A percentile compares a stretch with the other conserved stretches of the same genome.
Conservation (phyloP, 441 rosid species). For the Erodium trifolium region DNA sequence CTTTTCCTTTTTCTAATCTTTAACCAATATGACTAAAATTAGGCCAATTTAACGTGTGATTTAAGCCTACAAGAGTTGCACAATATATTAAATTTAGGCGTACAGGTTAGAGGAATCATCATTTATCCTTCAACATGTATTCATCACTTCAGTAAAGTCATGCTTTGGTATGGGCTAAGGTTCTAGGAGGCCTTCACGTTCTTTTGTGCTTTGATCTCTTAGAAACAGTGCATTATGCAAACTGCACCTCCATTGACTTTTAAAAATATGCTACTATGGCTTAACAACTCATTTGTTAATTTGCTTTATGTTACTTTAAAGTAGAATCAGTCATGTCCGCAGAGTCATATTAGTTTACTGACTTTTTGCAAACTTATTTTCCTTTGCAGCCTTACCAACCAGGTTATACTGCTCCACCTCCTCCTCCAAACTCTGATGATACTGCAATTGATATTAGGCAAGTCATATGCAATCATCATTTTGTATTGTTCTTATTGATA, state of each 20-base stretch:
- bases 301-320: not conserved
- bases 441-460: conserved; percentile 57
- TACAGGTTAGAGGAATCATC: not conserved
- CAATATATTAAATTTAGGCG: not conserved
- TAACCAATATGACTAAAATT: not conserved
- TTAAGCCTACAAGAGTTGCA: not conserved
- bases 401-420: conserved; percentile 63
- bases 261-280: not conserved
- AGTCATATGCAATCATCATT: conserved; percentile 12
- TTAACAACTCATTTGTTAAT: not conserved
- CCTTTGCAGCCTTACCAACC: conserved; percentile 49
- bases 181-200: not conserved
- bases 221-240: not conserved
- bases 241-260: not conserved
- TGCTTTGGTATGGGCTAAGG: not conserved
- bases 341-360: conserved; percentile 10
- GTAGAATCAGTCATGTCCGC: not conserved
- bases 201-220: not conserved
- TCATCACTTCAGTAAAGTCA: not conserved
- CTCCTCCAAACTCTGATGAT: conserved; percentile 34
- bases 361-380: conserved; percentile 9
- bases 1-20: not conserved
- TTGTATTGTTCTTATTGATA: too few relatives aligned
- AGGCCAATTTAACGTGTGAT: not conserved
- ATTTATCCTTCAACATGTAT: too few relatives aligned